A percentile compares a stretch with the other conserved stretches of the same genome.
Evolutionary conservation across 73 alveolate genomes (phyloP).

Genomic region (Uronychia setigera): DNA sequence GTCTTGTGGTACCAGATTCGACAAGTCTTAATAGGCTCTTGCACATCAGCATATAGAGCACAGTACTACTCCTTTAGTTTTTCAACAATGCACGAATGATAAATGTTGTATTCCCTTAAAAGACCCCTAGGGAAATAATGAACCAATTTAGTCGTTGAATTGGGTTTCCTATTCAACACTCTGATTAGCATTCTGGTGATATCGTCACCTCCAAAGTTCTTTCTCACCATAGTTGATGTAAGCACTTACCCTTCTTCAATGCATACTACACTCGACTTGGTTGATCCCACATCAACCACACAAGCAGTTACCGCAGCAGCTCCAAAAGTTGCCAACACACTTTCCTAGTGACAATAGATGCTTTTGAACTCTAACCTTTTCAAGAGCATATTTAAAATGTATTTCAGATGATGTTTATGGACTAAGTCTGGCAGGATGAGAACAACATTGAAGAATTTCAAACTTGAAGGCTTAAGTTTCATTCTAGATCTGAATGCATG

Average conservation of each 20-base stretch:
- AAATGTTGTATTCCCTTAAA: slow-evolving; percentile 62
- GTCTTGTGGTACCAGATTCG: slow-evolving; percentile 26
- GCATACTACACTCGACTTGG: slow-evolving; percentile 88
- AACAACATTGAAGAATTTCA: slow-evolving; percentile 14
- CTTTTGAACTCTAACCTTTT: slow-evolving; percentile 90
- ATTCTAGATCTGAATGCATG: background rate
- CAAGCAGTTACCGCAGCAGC: slow-evolving; percentile 92
- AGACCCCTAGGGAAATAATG: slow-evolving; percentile 83
- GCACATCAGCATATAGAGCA: slow-evolving; percentile 35
- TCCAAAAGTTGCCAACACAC: slow-evolving; percentile 97
- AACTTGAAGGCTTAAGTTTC: background rate
- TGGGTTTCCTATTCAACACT: slow-evolving; percentile 47
- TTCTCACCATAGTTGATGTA: slow-evolving; percentile 88
- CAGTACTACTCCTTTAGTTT: slow-evolving; percentile 81
- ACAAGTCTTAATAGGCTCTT: slow-evolving; percentile 52
- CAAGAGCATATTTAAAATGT: slow-evolving; percentile 66
- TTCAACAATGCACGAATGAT: slow-evolving; percentile 74
- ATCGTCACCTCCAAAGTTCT: slow-evolving; percentile 96
- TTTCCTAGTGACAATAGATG: slow-evolving; percentile 93
- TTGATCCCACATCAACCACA: slow-evolving; percentile 97
- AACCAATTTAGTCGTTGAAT: slow-evolving; percentile 17
- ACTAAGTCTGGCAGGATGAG: slow-evolving; percentile 19
- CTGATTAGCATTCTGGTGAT: slow-evolving; percentile 64
- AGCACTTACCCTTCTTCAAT: slow-evolving; percentile 97
- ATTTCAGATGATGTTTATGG: background rate